Evolutionary conservation across 2,329 filamentous ascomycete genomes (phyloP).

Genomic region (Fusarium nygamai): DNA sequence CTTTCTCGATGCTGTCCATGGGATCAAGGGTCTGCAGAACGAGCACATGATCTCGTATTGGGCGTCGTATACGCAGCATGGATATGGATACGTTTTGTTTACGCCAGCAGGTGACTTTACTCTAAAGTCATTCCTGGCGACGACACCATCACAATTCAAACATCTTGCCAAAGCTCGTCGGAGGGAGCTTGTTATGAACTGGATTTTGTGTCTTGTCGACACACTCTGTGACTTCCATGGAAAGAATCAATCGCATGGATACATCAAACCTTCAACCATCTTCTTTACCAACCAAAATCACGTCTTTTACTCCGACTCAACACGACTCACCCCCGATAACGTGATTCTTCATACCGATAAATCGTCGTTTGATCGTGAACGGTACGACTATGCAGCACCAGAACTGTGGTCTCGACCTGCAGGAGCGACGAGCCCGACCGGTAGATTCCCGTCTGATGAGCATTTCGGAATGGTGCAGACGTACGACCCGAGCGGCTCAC

Average conservation of each 20-base stretch:
- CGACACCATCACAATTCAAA: slow-evolving; percentile 70
- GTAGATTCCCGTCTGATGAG: slow-evolving; percentile 50
- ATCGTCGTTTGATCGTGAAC: slow-evolving; percentile 70
- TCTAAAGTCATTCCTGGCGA: slow-evolving; percentile 73
- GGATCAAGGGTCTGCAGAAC: slow-evolving; percentile 68
- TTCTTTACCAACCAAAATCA: slow-evolving; percentile 72
- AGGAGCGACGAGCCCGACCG: slow-evolving; percentile 49
- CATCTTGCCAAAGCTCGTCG: slow-evolving; percentile 69
- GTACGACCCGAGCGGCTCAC: slow-evolving; percentile 37
- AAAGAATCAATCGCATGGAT: slow-evolving; percentile 70
- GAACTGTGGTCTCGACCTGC: slow-evolving; percentile 66
- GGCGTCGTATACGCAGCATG: slow-evolving; percentile 75
- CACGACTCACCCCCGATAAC: slow-evolving; percentile 56
- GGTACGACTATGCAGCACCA: slow-evolving; percentile 78
- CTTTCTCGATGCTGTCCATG: slow-evolving; percentile 70
- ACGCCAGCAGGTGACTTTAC: slow-evolving; percentile 73
- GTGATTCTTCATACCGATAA: slow-evolving; percentile 55
- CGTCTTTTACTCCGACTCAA: slow-evolving; percentile 74
- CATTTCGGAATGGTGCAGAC: slow-evolving; percentile 50
- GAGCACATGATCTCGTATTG: slow-evolving; percentile 77
- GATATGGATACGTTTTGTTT: slow-evolving; percentile 71
- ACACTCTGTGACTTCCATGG: slow-evolving; percentile 74
- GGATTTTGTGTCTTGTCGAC: slow-evolving; percentile 78
- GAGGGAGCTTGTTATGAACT: slow-evolving; percentile 71
- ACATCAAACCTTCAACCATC: slow-evolving; percentile 77